Evolutionary conservation across 306 rosid genomes (phyloP).

Genomic region (Cicer pinnatifidum): DNA sequence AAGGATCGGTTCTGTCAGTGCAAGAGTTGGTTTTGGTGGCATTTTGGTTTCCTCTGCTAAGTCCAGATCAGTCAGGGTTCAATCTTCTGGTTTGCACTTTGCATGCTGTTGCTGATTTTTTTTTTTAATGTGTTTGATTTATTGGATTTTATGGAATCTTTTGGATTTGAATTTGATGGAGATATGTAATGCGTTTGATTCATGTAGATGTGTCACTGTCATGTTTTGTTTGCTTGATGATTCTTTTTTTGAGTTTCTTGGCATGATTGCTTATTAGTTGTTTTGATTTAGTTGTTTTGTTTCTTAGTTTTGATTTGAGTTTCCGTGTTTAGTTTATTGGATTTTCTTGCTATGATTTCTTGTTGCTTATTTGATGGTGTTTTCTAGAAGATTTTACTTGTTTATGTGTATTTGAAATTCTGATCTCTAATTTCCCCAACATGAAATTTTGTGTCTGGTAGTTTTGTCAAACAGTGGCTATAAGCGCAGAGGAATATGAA

Average conservation of each 20-base stretch:
- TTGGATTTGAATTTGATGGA: slow-evolving; percentile 6
- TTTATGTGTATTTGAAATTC: not conserved
- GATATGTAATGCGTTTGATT: slow-evolving; percentile 24
- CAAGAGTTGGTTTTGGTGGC: slow-evolving; percentile 54
- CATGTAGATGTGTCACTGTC: not conserved
- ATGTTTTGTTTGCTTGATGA: slow-evolving; percentile 33
- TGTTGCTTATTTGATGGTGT: not conserved
- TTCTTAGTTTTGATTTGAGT: too few species aligned
- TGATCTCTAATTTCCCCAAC: slow-evolving; percentile 9
- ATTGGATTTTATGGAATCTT: not conserved
- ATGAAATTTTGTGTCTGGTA: slow-evolving; percentile 13
- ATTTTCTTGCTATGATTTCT: too few species aligned
- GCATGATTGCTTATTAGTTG: not conserved
- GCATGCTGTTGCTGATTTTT: slow-evolving; percentile 39
- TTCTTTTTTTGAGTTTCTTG: slow-evolving; percentile 27
- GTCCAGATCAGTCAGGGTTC: slow-evolving; percentile 69
- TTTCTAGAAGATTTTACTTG: not conserved
- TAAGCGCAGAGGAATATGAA: too few species aligned
- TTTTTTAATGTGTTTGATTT: slow-evolving; percentile 25
- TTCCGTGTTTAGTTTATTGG: too few species aligned
- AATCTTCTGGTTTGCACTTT: slow-evolving; percentile 65
- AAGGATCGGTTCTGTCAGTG: slow-evolving; percentile 50
- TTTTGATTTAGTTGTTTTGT: slow-evolving; percentile 9
- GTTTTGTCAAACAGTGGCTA: too few species aligned
- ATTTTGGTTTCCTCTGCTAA: slow-evolving; percentile 56